Percentiles rank a stretch among this genome's conserved stretches.
These are phyloP conservation scores for Nicotiana sylvestris DNA, from an alignment of 257 asterid species.

Conservation along the genomic window DNA sequence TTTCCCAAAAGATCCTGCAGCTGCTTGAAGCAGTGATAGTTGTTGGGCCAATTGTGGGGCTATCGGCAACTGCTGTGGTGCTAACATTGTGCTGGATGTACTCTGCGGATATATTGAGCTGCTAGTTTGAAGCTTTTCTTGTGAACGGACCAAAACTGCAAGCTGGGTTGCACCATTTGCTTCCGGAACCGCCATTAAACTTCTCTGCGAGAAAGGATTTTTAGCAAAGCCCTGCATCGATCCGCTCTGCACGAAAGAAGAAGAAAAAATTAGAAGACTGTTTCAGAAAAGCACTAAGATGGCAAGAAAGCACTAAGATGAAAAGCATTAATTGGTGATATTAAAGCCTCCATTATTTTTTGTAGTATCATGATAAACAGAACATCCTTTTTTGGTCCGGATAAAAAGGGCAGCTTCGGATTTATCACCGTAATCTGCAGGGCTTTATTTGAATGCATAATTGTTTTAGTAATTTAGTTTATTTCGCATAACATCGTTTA, in stretches of 20 bases:
- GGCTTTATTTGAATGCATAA: neutral
- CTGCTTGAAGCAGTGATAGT: slow-evolving; percentile 23
- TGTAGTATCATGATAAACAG: no score
- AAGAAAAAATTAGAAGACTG: neutral
- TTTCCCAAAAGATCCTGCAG: slow-evolving; percentile 1
- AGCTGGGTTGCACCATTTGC: slow-evolving; percentile 21
- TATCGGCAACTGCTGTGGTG: slow-evolving; percentile 32
- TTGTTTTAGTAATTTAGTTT: neutral
- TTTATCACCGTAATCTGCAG: neutral
- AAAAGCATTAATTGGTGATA: neutral
- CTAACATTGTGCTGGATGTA: slow-evolving; percentile 25
- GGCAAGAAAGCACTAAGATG: neutral
- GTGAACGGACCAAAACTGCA: slow-evolving; percentile 16
- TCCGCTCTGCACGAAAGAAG: slow-evolving; percentile 60
- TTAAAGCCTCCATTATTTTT: neutral
- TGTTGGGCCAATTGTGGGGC: slow-evolving; percentile 31
- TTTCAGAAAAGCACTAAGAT: neutral
- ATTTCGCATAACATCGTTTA: neutral
- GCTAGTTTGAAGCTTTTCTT: slow-evolving; percentile 14
- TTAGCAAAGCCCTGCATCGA: slow-evolving; percentile 51
- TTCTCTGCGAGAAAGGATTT: slow-evolving; percentile 80
- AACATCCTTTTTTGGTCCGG: no score
- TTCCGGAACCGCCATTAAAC: slow-evolving; percentile 19
- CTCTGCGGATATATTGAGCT: slow-evolving; percentile 23
- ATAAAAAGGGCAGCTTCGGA: slow-evolving; percentile 1